These are phyloP conservation scores for Excoecaria agallocha DNA, from an alignment of 345 rosid genomes.

Conservation along the genomic window DNA sequence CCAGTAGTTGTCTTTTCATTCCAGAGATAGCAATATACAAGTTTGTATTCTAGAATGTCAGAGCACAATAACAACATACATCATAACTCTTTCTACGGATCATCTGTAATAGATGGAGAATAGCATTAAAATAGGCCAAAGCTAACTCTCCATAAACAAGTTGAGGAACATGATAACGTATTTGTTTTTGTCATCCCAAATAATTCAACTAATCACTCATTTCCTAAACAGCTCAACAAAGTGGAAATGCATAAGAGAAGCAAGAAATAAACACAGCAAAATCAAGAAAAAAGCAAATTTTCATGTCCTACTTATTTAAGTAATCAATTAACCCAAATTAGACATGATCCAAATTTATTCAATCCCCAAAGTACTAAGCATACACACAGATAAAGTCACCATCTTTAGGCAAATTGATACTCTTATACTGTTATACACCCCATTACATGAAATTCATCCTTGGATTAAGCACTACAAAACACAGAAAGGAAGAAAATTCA, in stretches of 20 bases:
- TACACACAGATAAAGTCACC: not conserved
- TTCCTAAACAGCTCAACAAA: not conserved
- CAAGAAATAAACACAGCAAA: not conserved
- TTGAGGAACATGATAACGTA: not conserved
- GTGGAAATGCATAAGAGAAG: not conserved
- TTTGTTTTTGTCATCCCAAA: not conserved
- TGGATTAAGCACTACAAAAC: not conserved
- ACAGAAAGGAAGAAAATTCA: constrained; percentile 18
- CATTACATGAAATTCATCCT: not conserved
- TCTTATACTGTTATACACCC: not conserved
- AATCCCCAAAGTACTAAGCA: not conserved
- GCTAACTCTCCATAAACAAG: not conserved
- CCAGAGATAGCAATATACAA: not conserved
- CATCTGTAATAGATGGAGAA: not conserved
- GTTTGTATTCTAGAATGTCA: not conserved
- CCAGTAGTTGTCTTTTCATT: not conserved
- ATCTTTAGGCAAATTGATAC: not conserved
- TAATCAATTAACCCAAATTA: not conserved
- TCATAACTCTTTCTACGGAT: not conserved
- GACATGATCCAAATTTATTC: constrained; percentile 17
- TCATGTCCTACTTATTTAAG: not conserved
- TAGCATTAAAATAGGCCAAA: not conserved
- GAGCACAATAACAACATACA: not conserved
- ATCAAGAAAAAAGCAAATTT: not conserved
- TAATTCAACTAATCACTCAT: not conserved